A percentile compares a stretch with the other conserved stretches of the same genome.
phyloP scores from a whole-genome alignment of 2,329 filamentous ascomycete species.

The Diaporthe sp. region DNA sequence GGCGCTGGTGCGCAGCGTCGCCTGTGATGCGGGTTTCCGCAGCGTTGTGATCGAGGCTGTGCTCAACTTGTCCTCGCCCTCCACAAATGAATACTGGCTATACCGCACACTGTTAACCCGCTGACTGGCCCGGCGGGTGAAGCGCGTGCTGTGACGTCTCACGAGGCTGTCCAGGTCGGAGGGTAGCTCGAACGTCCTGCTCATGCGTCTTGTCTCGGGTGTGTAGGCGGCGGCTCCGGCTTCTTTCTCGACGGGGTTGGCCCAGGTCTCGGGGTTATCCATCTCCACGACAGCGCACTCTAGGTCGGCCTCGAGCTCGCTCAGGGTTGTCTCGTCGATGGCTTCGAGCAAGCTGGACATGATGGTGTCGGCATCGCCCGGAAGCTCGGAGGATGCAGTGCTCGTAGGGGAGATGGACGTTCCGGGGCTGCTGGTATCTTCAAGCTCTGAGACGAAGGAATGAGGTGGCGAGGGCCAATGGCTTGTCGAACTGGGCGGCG shows the following conservation, averaged over 20 bases:
- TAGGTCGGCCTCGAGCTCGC: conserved; percentile 27
- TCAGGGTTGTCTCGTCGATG: conserved; percentile 20
- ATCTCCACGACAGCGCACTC: conserved; percentile 26
- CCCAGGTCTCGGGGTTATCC: not conserved
- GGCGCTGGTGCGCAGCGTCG: not conserved
- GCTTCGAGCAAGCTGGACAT: conserved; percentile 21
- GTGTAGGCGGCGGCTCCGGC: not conserved
- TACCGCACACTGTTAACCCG: not conserved
- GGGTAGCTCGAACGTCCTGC: conserved; percentile 19
- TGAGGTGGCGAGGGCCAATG: conserved; percentile 10
- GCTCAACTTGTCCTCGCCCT: not conserved
- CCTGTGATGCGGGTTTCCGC: not conserved
- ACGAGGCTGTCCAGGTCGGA: conserved; percentile 29
- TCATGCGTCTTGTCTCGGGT: not conserved
- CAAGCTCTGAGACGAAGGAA: conserved; percentile 17
- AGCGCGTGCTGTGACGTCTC: conserved; percentile 27
- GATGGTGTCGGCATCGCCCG: conserved; percentile 16
- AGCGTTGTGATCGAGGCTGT: not conserved
- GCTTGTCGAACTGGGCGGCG: not conserved
- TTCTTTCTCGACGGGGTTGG: not conserved
- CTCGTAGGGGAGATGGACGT: not conserved
- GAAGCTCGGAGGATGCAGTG: not conserved
- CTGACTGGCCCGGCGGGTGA: conserved; percentile 17
- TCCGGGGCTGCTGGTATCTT: conserved; percentile 11
- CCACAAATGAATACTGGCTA: conserved; percentile 11